These are phyloP conservation scores for Thuidium tamariscinum DNA, from an alignment of 225 moss, liverwort and hornwort species.

Conservation along the genomic window DNA sequence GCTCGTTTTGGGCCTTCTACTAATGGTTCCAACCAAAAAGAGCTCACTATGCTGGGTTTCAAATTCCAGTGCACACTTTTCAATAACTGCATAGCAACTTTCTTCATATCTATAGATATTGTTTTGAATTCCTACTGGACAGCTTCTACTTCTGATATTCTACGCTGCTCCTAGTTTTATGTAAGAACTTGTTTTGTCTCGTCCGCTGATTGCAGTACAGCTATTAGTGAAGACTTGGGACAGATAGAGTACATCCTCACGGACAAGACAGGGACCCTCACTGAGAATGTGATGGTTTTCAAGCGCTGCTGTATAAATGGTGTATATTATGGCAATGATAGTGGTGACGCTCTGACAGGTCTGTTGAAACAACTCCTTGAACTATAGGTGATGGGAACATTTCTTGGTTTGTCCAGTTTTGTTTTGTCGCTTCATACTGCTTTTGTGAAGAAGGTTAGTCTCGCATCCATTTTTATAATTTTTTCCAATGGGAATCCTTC, in stretches of 20 bases:
- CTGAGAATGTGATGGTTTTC: conserved; percentile 90
- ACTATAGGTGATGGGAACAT: not conserved
- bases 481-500: not conserved
- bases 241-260: conserved; percentile 95
- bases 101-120: not conserved
- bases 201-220: conserved; percentile 75
- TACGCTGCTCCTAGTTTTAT: not conserved
- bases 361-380: conserved; percentile 4
- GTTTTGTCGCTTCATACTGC: not conserved
- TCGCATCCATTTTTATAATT: not conserved
- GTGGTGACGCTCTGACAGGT: conserved; percentile 64
- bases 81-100: not conserved
- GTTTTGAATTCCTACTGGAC: not conserved
- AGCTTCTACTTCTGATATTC: not conserved
- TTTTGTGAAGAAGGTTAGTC: not conserved
- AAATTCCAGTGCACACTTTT: not conserved
- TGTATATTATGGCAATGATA: conserved; percentile 53
- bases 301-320: conserved; percentile 81
- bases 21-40: not conserved
- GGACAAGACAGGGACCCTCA: conserved; percentile 97
- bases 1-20: not conserved
- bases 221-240: conserved; percentile 93
- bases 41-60: not conserved
- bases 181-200: not conserved
- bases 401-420: not conserved